A percentile compares a stretch with the other conserved stretches of the same genome.
Evolutionary conservation across 345 rosid species (phyloP).

Genomic region (Arabidopsis suecica): DNA sequence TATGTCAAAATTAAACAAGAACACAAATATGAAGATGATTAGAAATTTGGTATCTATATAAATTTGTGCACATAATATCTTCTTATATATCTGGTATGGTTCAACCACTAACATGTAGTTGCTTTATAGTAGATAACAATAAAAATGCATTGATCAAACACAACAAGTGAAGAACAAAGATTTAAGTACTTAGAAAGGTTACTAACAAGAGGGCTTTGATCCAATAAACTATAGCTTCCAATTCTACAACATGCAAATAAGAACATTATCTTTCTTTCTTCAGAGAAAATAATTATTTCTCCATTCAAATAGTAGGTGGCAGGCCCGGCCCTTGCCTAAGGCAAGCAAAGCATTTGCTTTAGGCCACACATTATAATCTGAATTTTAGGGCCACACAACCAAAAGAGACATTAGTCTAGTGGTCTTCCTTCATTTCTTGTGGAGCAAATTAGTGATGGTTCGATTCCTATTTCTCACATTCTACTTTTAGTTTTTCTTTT

Average conservation of each 20-base stretch:
- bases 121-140: conserved; percentile 12
- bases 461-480: too few species aligned
- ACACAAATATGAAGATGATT: not conserved
- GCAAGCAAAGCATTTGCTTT: too few species aligned
- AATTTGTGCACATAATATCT: not conserved
- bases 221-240: conserved; percentile 17
- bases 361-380: too few species aligned
- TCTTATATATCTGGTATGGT: not conserved
- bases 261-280: conserved; percentile 11
- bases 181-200: conserved; percentile 15
- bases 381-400: too few species aligned
- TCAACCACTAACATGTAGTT: conserved; percentile 17
- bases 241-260: conserved; percentile 24
- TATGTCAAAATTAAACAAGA: not conserved
- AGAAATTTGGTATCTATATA: not conserved
- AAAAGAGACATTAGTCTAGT: too few species aligned
- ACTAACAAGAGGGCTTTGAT: not conserved
- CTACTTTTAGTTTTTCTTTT: too few species aligned
- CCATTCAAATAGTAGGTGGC: not conserved
- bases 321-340: too few species aligned
- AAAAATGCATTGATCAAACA: conserved; percentile 4
- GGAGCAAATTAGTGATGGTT: too few species aligned
- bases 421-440: too few species aligned
- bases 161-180: not conserved
- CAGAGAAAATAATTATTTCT: not conserved